A percentile compares a stretch with the other conserved stretches of the same genome.
Evolutionary conservation across 164 flowering plant species (phyloP).

Genomic region (Tetrastigma voinierianum): DNA sequence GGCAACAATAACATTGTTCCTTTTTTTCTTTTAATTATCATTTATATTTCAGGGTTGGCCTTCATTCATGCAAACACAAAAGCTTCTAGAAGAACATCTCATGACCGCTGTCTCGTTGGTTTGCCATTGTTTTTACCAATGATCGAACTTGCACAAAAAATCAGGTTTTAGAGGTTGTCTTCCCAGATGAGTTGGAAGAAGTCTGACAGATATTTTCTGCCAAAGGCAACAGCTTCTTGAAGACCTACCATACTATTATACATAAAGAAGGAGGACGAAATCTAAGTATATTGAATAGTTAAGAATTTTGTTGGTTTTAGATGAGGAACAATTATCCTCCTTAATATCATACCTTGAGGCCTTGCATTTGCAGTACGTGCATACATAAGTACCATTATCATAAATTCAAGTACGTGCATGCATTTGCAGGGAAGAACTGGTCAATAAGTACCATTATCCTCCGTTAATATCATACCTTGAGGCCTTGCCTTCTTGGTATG

Average conservation of each 20-base stretch:
- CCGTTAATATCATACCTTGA: constrained; percentile 33
- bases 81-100: constrained; percentile 19
- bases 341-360: too few species aligned
- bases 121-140: constrained; percentile 41
- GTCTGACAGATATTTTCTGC: constrained; percentile 13
- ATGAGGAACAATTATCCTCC: too few species aligned
- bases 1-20: too few species aligned
- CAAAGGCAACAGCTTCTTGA: constrained; percentile 25
- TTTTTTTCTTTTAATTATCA: too few species aligned
- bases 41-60: constrained; percentile 25
- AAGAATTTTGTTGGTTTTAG: too few species aligned
- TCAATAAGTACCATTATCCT: constrained; percentile 8
- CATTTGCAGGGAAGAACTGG: constrained; percentile 27
- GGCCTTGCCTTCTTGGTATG: constrained; percentile 26
- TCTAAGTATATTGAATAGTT: too few species aligned
- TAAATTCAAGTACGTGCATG: too few species aligned
- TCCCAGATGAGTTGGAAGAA: not conserved
- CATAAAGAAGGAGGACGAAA: too few species aligned
- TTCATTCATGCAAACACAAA: constrained; percentile 23
- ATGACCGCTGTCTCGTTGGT: constrained; percentile 28
- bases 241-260: too few species aligned
- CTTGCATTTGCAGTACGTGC: too few species aligned
- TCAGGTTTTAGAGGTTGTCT: constrained; percentile 7
- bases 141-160: constrained; percentile 27
- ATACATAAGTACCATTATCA: too few species aligned